Percentiles rank a stretch among this genome's conserved stretches.
phyloP scores from a whole-genome alignment of 2,329 filamentous ascomycete species.

The Fusarium dlaminii region DNA sequence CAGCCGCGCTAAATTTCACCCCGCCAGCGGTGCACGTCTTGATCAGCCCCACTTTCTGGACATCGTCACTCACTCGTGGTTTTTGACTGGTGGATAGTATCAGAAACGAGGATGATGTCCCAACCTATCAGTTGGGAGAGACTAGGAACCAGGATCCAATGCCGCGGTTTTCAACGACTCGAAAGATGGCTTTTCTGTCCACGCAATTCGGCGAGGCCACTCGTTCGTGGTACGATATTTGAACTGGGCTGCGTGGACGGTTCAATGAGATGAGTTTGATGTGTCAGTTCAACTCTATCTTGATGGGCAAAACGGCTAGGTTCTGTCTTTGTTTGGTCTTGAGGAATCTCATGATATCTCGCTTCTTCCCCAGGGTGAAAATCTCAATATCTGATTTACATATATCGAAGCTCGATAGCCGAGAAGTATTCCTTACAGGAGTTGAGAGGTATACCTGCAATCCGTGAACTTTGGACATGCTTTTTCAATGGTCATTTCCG shows the following conservation, averaged over 20 bases:
- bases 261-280: slow-evolving; percentile 3
- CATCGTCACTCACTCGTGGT: slow-evolving; percentile 28
- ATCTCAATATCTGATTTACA: neutral
- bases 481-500: neutral
- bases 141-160: slow-evolving; percentile 29
- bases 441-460: neutral
- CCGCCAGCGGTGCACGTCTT: slow-evolving; percentile 10
- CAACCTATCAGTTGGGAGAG: slow-evolving; percentile 31
- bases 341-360: neutral
- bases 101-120: neutral
- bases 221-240: slow-evolving; percentile 9
- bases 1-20: slow-evolving; percentile 2
- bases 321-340: neutral
- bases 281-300: slow-evolving; percentile 25
- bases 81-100: slow-evolving; percentile 29
- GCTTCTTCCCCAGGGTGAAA: neutral
- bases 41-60: neutral
- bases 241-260: neutral
- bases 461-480: neutral
- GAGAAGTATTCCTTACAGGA: neutral
- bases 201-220: neutral
- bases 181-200: slow-evolving; percentile 6
- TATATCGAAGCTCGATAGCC: neutral
- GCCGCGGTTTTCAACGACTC: slow-evolving; percentile 11
- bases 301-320: neutral